phyloP scores from a whole-genome alignment of 2,329 filamentous ascomycete species.

The Fusarium caatingaense region DNA sequence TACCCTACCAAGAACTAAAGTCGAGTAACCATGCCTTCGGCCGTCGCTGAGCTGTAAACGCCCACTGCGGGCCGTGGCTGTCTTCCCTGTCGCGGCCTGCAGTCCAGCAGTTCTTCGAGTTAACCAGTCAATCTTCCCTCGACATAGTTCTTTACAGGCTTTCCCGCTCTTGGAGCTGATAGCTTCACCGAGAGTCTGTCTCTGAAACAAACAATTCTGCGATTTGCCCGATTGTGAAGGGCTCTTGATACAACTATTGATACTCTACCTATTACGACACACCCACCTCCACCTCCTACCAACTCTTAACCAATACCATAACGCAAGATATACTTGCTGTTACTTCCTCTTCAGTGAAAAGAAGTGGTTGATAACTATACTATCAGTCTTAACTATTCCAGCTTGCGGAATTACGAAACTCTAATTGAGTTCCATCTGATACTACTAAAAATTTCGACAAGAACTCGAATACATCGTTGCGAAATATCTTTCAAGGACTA shows the following conservation, averaged over 20 bases:
- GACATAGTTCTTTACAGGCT: constrained; percentile 76
- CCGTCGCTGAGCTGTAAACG: constrained; percentile 92
- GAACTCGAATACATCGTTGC: background rate
- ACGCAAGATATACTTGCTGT: constrained; percentile 11
- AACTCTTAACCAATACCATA: constrained; percentile 1
- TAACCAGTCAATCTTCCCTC: constrained; percentile 65
- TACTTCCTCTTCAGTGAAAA: background rate
- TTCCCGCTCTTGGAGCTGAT: constrained; percentile 57
- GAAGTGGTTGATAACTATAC: background rate
- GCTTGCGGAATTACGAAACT: background rate
- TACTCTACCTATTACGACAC: constrained; percentile 7
- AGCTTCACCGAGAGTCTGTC: constrained; percentile 54
- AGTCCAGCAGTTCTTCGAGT: constrained; percentile 90
- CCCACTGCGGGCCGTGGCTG: constrained; percentile 76
- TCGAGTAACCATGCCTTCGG: constrained; percentile 78
- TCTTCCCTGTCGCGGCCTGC: constrained; percentile 67
- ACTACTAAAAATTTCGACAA: background rate
- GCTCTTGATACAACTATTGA: constrained; percentile 33
- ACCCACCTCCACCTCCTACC: background rate
- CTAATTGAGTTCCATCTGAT: background rate
- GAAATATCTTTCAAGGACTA: background rate
- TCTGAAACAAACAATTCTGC: constrained; percentile 51
- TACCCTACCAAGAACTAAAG: constrained; percentile 68
- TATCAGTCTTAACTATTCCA: background rate
- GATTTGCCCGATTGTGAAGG: constrained; percentile 48